These are phyloP conservation scores for Trametes cinnabarina DNA, from an alignment of 768 basidiomycete genomes.

Conservation along the genomic window DNA sequence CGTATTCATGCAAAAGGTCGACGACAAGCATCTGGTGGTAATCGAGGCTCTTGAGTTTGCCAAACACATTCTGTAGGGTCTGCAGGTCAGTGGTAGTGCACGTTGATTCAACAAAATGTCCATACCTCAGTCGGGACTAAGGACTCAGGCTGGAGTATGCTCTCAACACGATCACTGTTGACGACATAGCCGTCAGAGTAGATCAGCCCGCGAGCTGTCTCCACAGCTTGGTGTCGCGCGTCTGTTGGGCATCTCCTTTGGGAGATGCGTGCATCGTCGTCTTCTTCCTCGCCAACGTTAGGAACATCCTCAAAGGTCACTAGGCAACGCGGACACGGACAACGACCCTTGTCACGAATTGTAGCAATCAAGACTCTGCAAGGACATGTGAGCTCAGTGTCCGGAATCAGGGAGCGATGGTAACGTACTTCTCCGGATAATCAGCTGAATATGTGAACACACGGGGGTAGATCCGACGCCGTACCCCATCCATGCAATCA, in stretches of 20 bases:
- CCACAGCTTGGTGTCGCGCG: too few species aligned
- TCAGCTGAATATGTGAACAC: slow-evolving; percentile 31
- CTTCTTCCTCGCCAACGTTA: too few species aligned
- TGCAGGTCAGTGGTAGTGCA: too few species aligned
- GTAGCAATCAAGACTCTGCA: not conserved
- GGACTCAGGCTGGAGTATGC: slow-evolving; percentile 15
- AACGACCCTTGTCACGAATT: slow-evolving; percentile 22
- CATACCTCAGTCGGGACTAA: slow-evolving; percentile 22
- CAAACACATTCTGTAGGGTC: too few species aligned
- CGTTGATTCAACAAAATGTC: too few species aligned
- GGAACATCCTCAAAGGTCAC: slow-evolving; percentile 17
- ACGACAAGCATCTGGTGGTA: not conserved
- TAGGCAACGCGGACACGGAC: slow-evolving; percentile 33
- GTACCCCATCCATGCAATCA: slow-evolving; percentile 26
- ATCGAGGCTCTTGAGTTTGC: too few species aligned
- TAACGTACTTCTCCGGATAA: slow-evolving; percentile 36
- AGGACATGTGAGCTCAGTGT: too few species aligned
- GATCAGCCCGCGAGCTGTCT: slow-evolving; percentile 12
- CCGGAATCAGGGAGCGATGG: too few species aligned
- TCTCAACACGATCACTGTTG: slow-evolving; percentile 11
- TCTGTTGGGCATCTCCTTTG: too few species aligned
- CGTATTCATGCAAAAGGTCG: slow-evolving; percentile 34
- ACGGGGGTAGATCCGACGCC: slow-evolving; percentile 22
- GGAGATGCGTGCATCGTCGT: too few species aligned
- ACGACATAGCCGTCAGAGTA: slow-evolving; percentile 11